Percentiles rank a stretch among this genome's conserved stretches.
Conservation (phyloP, 495 filamentous ascomycete genomes). For the Xylaria bambusicola region DNA sequence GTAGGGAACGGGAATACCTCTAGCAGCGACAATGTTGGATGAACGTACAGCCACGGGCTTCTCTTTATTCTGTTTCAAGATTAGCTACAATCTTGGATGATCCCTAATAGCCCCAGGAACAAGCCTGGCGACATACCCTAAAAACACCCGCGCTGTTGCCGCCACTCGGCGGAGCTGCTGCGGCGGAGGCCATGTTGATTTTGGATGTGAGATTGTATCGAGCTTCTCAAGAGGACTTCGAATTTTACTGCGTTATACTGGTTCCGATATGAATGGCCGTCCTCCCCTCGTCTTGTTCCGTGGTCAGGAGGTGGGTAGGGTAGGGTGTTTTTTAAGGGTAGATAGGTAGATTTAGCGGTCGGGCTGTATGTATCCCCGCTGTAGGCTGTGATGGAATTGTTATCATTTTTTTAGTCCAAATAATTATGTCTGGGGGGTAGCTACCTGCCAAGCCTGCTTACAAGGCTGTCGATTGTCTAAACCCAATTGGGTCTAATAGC, state of each 20-base stretch:
- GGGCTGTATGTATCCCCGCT: constrained; percentile 8
- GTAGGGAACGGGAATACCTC: constrained; percentile 61
- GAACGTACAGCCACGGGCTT: constrained; percentile 96
- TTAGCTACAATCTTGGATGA: constrained; percentile 43
- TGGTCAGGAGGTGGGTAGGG: background rate
- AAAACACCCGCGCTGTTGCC: constrained; percentile 72
- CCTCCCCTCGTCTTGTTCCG: background rate
- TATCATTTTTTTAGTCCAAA: constrained; percentile 13
- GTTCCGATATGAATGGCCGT: background rate
- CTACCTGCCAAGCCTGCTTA: too few relatives aligned
- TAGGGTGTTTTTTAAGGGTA: constrained; percentile 10
- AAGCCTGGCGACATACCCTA: constrained; percentile 58
- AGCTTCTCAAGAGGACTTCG: background rate
- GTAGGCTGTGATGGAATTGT: constrained; percentile 18
- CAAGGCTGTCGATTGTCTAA: constrained; percentile 29
- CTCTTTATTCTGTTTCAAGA: constrained; percentile 78
- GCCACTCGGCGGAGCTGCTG: constrained; percentile 54
- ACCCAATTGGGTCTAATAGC: constrained; percentile 2
- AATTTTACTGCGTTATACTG: background rate
- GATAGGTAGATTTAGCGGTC: background rate
- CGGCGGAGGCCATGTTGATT: constrained; percentile 67
- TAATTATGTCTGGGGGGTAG: constrained; percentile 26
- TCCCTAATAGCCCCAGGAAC: constrained; percentile 10
- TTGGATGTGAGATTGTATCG: background rate
- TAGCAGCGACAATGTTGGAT: constrained; percentile 93